Conservation (phyloP, 306 rosid genomes). For the Vigna radiata region DNA sequence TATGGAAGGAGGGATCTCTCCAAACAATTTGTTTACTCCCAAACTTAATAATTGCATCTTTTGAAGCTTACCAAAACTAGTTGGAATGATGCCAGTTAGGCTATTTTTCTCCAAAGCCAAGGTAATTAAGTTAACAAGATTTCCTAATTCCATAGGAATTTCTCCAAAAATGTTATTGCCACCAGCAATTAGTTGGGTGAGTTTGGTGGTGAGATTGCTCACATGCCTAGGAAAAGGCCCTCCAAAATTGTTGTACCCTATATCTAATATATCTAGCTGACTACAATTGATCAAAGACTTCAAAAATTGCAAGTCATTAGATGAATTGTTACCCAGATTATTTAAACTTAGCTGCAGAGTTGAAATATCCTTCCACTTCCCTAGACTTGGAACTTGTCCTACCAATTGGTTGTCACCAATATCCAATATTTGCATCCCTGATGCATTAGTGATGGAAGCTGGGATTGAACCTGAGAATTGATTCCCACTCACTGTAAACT, state of each 20-base stretch:
- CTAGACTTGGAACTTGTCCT: constrained; percentile 25
- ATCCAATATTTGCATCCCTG: not conserved
- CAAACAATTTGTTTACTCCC: constrained; percentile 4
- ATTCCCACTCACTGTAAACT: not conserved
- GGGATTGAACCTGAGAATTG: constrained; percentile 53
- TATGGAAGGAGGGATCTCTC: constrained; percentile 35
- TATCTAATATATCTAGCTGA: not conserved
- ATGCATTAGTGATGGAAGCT: not conserved
- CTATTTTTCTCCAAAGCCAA: not conserved
- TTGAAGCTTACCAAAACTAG: constrained; percentile 35
- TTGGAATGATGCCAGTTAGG: constrained; percentile 36
- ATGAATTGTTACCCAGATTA: constrained; percentile 37
- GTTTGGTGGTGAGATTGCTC: constrained; percentile 43
- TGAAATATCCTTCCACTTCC: not conserved
- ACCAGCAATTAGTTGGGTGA: not conserved
- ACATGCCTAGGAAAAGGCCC: not conserved
- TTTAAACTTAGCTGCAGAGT: not conserved
- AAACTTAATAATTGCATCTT: constrained; percentile 13
- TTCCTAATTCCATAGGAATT: constrained; percentile 37
- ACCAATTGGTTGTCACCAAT: not conserved
- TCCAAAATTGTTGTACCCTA: constrained; percentile 34
- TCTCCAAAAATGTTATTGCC: constrained; percentile 20
- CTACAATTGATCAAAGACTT: constrained; percentile 42
- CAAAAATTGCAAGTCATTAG: constrained; percentile 28
- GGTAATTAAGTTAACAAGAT: not conserved